Conservation (phyloP, 768 basidiomycete species). For the Mycena venus region DNA sequence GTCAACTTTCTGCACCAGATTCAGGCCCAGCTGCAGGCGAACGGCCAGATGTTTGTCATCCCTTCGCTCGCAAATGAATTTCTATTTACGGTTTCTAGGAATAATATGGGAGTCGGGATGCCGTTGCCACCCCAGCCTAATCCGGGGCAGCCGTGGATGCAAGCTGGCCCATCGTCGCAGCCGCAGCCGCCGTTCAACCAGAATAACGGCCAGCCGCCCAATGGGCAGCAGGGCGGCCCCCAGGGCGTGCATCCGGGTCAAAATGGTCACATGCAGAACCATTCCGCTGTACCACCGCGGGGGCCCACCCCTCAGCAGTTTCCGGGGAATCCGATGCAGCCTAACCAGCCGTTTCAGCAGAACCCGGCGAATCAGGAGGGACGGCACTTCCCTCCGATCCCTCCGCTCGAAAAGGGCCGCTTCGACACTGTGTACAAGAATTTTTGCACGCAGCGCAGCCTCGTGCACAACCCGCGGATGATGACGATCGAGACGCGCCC, state of each 20-base stretch:
- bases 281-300: slow-evolving; percentile 51
- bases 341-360: slow-evolving; percentile 47
- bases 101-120: slow-evolving; percentile 6
- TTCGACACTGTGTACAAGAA: slow-evolving; percentile 68
- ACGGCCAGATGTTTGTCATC: slow-evolving; percentile 48
- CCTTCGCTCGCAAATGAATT: neutral
- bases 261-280: slow-evolving; percentile 44
- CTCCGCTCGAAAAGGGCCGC: slow-evolving; percentile 61
- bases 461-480: slow-evolving; percentile 55
- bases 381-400: slow-evolving; percentile 35
- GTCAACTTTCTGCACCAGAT: slow-evolving; percentile 43
- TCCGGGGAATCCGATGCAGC: slow-evolving; percentile 47
- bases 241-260: slow-evolving; percentile 45
- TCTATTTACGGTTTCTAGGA: neutral
- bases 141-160: slow-evolving; percentile 29
- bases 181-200: slow-evolving; percentile 31
- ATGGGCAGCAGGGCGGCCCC: slow-evolving; percentile 40
- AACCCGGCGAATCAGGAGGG: slow-evolving; percentile 27
- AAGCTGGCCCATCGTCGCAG: slow-evolving; percentile 25
- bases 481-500: slow-evolving; percentile 64
- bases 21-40: slow-evolving; percentile 38
- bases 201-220: slow-evolving; percentile 35
- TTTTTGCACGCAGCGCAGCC: slow-evolving; percentile 58
- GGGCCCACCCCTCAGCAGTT: slow-evolving; percentile 54
- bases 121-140: slow-evolving; percentile 6